Evolutionary conservation across 148 eudicot species (phyloP).

Genomic region (Fagopyrum esculentum): DNA sequence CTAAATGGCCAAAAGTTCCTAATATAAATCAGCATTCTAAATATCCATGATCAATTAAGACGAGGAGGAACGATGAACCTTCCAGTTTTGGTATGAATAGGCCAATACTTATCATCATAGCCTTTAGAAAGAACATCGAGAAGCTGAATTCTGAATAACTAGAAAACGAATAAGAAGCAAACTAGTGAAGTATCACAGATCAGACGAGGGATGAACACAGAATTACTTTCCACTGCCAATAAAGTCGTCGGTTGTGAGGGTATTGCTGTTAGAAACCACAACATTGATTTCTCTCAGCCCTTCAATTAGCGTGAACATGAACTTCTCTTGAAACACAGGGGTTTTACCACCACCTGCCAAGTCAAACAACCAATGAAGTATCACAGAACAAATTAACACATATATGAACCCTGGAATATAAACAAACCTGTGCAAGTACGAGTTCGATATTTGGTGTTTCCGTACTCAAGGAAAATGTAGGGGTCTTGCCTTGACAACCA

Average conservation of each 20-base stretch:
- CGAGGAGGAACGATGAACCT: slow-evolving; percentile 34
- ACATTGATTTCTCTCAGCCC: slow-evolving; percentile 65
- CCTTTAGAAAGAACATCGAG: slow-evolving; percentile 69
- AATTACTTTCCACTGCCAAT: slow-evolving; percentile 93
- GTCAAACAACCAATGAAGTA: neutral
- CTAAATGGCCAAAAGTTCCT: too few relatives aligned
- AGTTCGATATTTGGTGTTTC: slow-evolving; percentile 54
- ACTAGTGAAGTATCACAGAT: slow-evolving; percentile 9
- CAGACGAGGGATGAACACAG: neutral
- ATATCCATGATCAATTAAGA: too few relatives aligned
- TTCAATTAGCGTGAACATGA: slow-evolving; percentile 62
- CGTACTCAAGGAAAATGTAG: slow-evolving; percentile 76
- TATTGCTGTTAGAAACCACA: slow-evolving; percentile 86
- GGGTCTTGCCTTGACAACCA: slow-evolving; percentile 90
- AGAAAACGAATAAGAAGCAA: slow-evolving; percentile 5
- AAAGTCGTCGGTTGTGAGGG: slow-evolving; percentile 58
- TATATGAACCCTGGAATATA: neutral
- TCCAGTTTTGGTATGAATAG: slow-evolving; percentile 70
- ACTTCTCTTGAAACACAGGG: slow-evolving; percentile 91
- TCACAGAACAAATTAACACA: neutral
- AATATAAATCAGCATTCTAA: too few relatives aligned
- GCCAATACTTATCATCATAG: slow-evolving; percentile 67
- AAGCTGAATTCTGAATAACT: slow-evolving; percentile 45
- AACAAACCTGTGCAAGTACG: slow-evolving; percentile 81
- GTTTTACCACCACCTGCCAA: slow-evolving; percentile 75